Evolutionary conservation across 164 flowering plant species (phyloP).

Genomic region (Tetracentron sinense): DNA sequence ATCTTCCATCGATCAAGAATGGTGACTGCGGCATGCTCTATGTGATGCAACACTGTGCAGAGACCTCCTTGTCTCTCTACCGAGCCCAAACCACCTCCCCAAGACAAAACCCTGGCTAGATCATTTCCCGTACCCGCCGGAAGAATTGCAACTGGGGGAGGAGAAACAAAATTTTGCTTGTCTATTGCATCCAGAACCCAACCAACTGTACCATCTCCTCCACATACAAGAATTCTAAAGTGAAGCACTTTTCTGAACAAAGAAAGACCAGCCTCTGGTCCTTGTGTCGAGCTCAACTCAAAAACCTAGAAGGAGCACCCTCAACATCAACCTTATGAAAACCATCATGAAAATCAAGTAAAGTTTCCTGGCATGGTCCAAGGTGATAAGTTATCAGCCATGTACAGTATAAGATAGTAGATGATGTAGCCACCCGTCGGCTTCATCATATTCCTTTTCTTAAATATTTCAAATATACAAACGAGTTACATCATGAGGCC

Average conservation of each 20-base stretch:
- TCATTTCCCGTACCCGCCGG: conserved; percentile 99
- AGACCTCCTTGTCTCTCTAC: conserved; percentile 98
- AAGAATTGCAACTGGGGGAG: conserved; percentile 98
- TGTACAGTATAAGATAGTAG: not conserved
- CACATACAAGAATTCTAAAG: conserved; percentile 94
- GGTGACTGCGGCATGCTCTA: conserved; percentile 96
- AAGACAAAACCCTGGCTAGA: conserved; percentile 86
- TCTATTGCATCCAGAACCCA: conserved; percentile 96
- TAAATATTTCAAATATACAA: not conserved
- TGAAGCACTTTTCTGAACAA: conserved; percentile 85
- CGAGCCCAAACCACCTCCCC: conserved; percentile 98
- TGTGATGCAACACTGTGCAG: conserved; percentile 67
- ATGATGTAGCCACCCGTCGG: not conserved
- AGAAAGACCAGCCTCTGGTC: conserved; percentile 87
- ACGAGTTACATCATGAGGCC: not conserved
- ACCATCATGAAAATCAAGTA: not conserved
- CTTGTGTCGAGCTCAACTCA: conserved; percentile 80
- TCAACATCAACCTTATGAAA: conserved; percentile 3
- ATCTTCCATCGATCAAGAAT: conserved; percentile 97
- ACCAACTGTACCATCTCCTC: conserved; percentile 99
- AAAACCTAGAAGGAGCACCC: conserved; percentile 50
- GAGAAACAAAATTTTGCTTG: conserved; percentile 92
- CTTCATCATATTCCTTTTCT: not conserved
- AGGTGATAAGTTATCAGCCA: not conserved
- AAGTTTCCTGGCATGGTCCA: not conserved